phyloP scores from a whole-genome alignment of 2,329 filamentous ascomycete genomes.

The Cercospora nicotianae region DNA sequence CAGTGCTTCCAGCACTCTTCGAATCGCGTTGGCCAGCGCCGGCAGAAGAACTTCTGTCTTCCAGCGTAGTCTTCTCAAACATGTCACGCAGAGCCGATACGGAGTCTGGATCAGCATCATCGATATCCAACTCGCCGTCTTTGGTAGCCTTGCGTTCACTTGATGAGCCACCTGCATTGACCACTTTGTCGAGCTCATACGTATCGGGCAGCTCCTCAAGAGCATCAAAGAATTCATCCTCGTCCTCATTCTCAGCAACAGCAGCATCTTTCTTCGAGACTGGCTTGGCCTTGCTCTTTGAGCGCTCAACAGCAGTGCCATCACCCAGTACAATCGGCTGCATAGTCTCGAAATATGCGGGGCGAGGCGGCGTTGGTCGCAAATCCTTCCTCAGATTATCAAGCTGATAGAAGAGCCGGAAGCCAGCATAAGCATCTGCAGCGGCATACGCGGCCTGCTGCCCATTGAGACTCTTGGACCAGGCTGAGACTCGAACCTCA shows the following conservation, averaged over 20 bases:
- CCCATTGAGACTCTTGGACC: conserved; percentile 63
- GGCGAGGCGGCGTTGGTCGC: conserved; percentile 68
- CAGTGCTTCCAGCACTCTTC: background rate
- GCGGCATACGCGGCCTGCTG: conserved; percentile 74
- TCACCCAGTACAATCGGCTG: conserved; percentile 61
- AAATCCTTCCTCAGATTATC: conserved; percentile 67
- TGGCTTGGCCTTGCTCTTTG: conserved; percentile 5
- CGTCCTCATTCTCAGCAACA: conserved; percentile 30
- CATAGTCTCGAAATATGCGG: conserved; percentile 66
- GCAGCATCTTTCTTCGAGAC: conserved; percentile 19
- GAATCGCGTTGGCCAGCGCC: background rate
- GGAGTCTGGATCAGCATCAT: conserved; percentile 8
- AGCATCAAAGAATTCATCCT: conserved; percentile 38
- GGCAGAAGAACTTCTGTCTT: background rate
- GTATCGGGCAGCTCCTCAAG: conserved; percentile 30
- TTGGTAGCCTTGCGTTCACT: background rate
- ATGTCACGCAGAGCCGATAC: conserved; percentile 4
- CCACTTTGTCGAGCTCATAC: conserved; percentile 18
- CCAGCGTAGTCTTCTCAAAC: background rate
- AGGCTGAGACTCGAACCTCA: conserved; percentile 71
- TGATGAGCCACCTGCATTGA: background rate
- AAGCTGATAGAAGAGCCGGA: conserved; percentile 70
- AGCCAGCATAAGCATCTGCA: conserved; percentile 77
- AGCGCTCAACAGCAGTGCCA: conserved; percentile 34
- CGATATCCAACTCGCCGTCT: conserved; percentile 2